Conservation (phyloP, 2,329 filamentous ascomycete genomes). For the Ceratocystis huliohia region DNA sequence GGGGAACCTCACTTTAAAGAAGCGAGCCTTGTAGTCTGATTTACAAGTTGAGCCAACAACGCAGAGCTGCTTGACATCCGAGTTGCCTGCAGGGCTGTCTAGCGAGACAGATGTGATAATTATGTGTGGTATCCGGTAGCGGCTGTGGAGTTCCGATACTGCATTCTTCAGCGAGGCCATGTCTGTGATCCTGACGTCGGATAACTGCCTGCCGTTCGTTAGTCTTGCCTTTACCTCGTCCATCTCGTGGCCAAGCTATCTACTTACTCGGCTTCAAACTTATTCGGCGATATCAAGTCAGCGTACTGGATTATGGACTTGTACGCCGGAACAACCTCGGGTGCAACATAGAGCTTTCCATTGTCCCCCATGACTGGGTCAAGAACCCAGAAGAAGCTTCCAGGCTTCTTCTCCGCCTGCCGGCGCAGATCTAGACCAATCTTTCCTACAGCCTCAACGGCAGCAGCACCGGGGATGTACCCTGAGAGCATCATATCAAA, state of each 20-base stretch:
- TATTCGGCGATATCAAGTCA: constrained; percentile 87
- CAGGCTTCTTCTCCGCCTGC: constrained; percentile 48
- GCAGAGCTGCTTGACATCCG: constrained; percentile 43
- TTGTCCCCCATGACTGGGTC: constrained; percentile 99
- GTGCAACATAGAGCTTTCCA: constrained; percentile 76
- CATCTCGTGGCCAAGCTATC: neutral
- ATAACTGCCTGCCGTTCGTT: constrained; percentile 52
- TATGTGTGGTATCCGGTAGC: constrained; percentile 69
- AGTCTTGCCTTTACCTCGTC: neutral
- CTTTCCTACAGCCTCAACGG: constrained; percentile 68
- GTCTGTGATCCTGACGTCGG: constrained; percentile 69
- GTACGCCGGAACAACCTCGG: constrained; percentile 85
- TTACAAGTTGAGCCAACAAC: constrained; percentile 67
- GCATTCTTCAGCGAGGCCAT: constrained; percentile 59
- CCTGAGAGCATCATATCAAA: constrained; percentile 94
- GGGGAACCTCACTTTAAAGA: constrained; percentile 80
- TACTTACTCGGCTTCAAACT: constrained; percentile 87
- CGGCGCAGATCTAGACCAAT: constrained; percentile 71
- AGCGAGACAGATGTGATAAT: constrained; percentile 84
- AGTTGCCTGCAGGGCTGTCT: constrained; percentile 29
- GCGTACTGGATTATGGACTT: constrained; percentile 66
- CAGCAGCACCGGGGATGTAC: constrained; percentile 79
- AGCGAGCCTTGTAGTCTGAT: constrained; percentile 52
- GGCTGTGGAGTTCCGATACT: constrained; percentile 63
- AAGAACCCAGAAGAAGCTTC: constrained; percentile 89